phyloP scores from a whole-genome alignment of 257 asterid species.

The Nyctanthes arbortristis region DNA sequence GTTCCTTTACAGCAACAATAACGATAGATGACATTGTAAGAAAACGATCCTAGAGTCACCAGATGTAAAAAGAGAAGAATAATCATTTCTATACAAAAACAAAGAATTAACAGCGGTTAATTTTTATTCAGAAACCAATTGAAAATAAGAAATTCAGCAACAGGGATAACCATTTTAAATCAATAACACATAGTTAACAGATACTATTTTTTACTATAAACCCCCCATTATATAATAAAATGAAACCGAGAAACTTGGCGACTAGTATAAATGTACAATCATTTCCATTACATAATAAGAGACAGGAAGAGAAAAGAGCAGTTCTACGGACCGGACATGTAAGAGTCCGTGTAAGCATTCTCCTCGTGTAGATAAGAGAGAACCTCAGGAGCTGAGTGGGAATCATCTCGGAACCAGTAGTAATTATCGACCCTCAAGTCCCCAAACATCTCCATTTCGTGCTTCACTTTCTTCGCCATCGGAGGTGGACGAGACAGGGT shows the following conservation, averaged over 20 bases:
- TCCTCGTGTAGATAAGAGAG: constrained; percentile 64
- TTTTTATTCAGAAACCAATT: too few relatives aligned
- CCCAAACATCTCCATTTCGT: constrained; percentile 91
- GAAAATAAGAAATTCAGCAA: too few relatives aligned
- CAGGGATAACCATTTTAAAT: too few relatives aligned
- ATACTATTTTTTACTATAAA: neutral
- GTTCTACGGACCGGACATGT: constrained; percentile 70
- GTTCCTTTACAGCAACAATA: too few relatives aligned
- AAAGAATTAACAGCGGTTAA: too few relatives aligned
- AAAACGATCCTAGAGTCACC: neutral
- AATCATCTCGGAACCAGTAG: constrained; percentile 97
- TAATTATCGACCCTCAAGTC: constrained; percentile 81
- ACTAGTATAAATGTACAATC: neutral
- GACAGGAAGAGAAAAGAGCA: neutral
- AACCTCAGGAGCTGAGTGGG: constrained; percentile 66
- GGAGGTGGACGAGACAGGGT: constrained; percentile 42
- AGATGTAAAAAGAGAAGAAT: too few relatives aligned
- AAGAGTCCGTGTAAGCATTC: constrained; percentile 63
- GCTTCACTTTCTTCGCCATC: constrained; percentile 72
- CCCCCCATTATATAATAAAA: neutral
- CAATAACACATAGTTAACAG: neutral
- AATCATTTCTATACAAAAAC: too few relatives aligned
- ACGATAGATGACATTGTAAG: neutral
- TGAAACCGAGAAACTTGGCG: neutral
- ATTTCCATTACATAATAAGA: neutral